Evolutionary conservation across 2,329 filamentous ascomycete genomes (phyloP).

Genomic region (Apiospora rasikravindrae): DNA sequence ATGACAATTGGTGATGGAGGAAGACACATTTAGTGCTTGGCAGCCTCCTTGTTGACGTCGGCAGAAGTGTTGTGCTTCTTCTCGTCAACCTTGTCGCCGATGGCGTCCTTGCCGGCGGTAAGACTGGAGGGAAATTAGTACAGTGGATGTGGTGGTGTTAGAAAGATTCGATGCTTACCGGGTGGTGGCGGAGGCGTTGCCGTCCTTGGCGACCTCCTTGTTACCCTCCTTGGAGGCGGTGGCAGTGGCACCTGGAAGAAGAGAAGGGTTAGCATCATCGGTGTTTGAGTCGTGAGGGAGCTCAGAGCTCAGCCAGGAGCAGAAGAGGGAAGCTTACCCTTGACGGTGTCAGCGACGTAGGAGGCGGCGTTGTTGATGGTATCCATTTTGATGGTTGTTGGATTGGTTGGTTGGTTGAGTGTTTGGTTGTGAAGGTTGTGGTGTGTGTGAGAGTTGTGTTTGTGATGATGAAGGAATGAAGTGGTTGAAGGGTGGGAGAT

Average conservation of each 20-base stretch:
- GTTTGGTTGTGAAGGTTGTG: conserved; percentile 7
- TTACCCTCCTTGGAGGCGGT: conserved; percentile 71
- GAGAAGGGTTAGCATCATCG: not conserved
- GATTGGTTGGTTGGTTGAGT: not conserved
- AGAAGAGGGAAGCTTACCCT: conserved; percentile 47
- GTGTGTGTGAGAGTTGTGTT: not conserved
- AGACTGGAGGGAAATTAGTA: conserved; percentile 27
- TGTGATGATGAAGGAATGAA: not conserved
- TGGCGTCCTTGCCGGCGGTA: conserved; percentile 54
- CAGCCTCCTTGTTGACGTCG: conserved; percentile 42
- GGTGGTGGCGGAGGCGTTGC: conserved; percentile 55
- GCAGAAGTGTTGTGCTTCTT: conserved; percentile 41
- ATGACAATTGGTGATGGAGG: not conserved
- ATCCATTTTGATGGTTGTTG: conserved; percentile 50
- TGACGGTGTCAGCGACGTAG: conserved; percentile 70
- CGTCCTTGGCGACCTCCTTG: conserved; percentile 71
- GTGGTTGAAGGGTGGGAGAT: not conserved
- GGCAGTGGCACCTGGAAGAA: conserved; percentile 43
- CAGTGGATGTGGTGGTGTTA: not conserved
- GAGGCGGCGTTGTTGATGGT: conserved; percentile 66
- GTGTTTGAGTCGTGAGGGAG: not conserved
- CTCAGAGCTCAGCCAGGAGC: not conserved
- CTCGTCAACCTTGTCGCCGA: conserved; percentile 53
- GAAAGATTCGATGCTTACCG: conserved; percentile 36
- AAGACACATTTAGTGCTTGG: conserved; percentile 39